Conservation (phyloP, 306 rosid genomes). For the Cicer bijugum region DNA sequence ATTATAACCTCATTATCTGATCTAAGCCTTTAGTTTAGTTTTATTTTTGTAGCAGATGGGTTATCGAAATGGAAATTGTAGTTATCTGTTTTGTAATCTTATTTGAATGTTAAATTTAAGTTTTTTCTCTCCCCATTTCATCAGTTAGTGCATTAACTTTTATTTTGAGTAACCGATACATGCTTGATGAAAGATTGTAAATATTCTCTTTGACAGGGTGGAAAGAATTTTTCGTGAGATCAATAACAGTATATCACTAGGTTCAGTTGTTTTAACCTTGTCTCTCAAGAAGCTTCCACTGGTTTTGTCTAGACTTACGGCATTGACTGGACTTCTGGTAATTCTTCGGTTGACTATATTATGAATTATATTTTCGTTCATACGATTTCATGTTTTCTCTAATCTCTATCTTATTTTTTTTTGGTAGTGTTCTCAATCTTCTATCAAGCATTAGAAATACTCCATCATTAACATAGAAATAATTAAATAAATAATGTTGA, state of each 20-base stretch:
- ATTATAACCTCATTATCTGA: not conserved
- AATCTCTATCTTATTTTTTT: constrained; percentile 1
- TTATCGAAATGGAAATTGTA: not conserved
- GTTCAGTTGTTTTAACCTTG: constrained; percentile 76
- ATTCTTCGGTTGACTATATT: constrained; percentile 28
- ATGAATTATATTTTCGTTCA: not conserved
- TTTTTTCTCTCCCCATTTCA: constrained; percentile 1
- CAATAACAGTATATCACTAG: constrained; percentile 67
- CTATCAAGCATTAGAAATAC: not conserved
- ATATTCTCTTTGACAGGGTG: constrained; percentile 65
- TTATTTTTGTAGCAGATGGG: constrained; percentile 14
- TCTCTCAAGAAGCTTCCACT: constrained; percentile 69
- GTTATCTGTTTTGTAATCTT: not conserved
- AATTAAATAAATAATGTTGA: not conserved
- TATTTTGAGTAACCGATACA: constrained; percentile 7
- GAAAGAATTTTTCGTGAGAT: constrained; percentile 89
- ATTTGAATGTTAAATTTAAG: not conserved
- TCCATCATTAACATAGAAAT: not conserved
- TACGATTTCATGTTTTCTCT: not conserved
- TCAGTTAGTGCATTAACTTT: constrained; percentile 5
- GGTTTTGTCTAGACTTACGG: constrained; percentile 81
- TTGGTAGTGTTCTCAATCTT: not conserved
- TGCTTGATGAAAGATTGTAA: constrained; percentile 28
- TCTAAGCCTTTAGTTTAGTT: not conserved
- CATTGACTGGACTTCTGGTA: constrained; percentile 97